A percentile compares a stretch with the other conserved stretches of the same genome.
phyloP scores from a whole-genome alignment of 2,329 filamentous ascomycete genomes.

The Stachybotrys elegans region DNA sequence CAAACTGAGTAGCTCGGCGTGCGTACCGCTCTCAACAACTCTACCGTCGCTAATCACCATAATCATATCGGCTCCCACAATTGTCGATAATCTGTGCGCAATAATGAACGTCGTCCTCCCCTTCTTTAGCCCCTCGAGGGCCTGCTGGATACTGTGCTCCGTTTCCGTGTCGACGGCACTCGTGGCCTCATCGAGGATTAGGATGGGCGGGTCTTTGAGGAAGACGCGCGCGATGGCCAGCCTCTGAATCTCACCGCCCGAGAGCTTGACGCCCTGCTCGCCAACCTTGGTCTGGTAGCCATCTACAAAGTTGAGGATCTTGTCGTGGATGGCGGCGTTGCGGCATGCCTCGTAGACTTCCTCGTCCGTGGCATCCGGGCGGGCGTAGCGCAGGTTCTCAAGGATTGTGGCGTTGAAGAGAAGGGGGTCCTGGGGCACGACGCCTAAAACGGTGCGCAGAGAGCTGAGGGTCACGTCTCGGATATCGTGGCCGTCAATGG shows the following conservation, averaged over 20 bases:
- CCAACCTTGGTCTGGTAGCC: conserved; percentile 43
- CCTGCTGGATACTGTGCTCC: conserved; percentile 38
- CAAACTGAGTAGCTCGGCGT: conserved; percentile 38
- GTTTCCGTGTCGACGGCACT: conserved; percentile 42
- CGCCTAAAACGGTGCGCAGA: conserved; percentile 53
- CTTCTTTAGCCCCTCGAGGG: conserved; percentile 38
- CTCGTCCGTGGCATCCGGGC: conserved; percentile 53
- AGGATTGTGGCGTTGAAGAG: conserved; percentile 61
- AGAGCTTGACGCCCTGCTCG: conserved; percentile 42
- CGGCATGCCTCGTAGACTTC: conserved; percentile 57
- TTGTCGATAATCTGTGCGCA: conserved; percentile 36
- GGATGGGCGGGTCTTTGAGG: conserved; percentile 20
- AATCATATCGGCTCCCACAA: conserved; percentile 45
- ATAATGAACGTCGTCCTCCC: conserved; percentile 47
- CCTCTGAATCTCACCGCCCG: conserved; percentile 46
- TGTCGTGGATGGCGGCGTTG: conserved; percentile 59
- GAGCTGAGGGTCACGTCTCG: conserved; percentile 52
- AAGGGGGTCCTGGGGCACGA: conserved; percentile 60
- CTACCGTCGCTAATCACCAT: conserved; percentile 47
- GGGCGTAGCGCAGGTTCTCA: conserved; percentile 61
- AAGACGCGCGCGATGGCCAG: conserved; percentile 39
- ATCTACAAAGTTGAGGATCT: conserved; percentile 54
- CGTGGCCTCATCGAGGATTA: conserved; percentile 44
- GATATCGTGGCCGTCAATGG: conserved; percentile 55
- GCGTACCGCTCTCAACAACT: conserved; percentile 47